Evolutionary conservation across 2,329 filamentous ascomycete species (phyloP).

Genomic region (Pseudogymnoascus sp.): DNA sequence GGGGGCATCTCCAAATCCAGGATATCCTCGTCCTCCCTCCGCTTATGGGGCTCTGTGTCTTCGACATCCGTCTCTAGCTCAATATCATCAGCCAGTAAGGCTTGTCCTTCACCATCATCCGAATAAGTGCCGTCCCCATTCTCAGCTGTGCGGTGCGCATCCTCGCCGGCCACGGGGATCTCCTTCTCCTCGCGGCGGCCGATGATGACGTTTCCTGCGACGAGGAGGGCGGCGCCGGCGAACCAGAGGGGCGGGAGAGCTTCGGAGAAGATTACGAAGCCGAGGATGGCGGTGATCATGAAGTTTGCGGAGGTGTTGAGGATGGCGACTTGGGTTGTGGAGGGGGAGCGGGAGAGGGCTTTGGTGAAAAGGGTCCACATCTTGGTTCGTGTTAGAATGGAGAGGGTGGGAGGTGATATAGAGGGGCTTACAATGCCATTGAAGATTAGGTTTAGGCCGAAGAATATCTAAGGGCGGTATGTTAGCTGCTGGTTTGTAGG

Average conservation of each 20-base stretch:
- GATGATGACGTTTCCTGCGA: slow-evolving; percentile 71
- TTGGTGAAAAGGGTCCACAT: slow-evolving; percentile 83
- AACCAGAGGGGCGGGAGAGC: slow-evolving; percentile 67
- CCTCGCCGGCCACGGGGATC: neutral
- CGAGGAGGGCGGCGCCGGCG: slow-evolving; percentile 61
- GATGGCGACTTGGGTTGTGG: slow-evolving; percentile 71
- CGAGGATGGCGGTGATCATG: slow-evolving; percentile 66
- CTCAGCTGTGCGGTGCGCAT: neutral
- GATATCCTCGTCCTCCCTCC: slow-evolving; percentile 9
- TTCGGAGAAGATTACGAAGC: slow-evolving; percentile 63
- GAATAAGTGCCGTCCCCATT: neutral
- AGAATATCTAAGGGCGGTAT: slow-evolving; percentile 44
- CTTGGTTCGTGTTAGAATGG: slow-evolving; percentile 23
- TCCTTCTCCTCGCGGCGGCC: slow-evolving; percentile 55
- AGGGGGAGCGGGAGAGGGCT: slow-evolving; percentile 64
- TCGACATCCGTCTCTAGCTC: slow-evolving; percentile 9
- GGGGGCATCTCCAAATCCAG: slow-evolving; percentile 8
- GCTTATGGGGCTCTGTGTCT: neutral
- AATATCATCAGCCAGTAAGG: slow-evolving; percentile 11
- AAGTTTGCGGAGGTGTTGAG: slow-evolving; percentile 80
- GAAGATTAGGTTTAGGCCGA: slow-evolving; percentile 64
- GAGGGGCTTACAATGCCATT: slow-evolving; percentile 53
- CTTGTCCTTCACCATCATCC: slow-evolving; percentile 1
- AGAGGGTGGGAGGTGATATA: neutral
- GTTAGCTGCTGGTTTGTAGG: neutral